phyloP scores from a whole-genome alignment of 139 green algal genomes.

The Chlamydomonas sp. region DNA sequence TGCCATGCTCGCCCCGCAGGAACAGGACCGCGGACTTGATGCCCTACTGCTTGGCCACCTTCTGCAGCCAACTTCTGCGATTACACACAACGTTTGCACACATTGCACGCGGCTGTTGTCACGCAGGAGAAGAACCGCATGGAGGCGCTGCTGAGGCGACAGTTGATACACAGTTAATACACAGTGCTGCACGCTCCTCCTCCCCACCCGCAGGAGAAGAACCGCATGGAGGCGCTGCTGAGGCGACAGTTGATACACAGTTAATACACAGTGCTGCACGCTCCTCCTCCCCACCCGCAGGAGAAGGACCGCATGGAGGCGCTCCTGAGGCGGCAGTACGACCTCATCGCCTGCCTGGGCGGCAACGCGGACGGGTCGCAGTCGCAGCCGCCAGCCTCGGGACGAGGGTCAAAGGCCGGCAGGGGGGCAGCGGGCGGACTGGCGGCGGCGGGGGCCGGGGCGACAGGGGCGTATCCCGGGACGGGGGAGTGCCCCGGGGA shows the following conservation, averaged over 20 bases:
- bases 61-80: too few relatives aligned
- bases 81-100: too few relatives aligned
- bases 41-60: too few relatives aligned
- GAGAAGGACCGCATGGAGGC: slow-evolving; percentile 56
- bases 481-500: too few relatives aligned
- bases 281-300: background rate
- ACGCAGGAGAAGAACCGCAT: slow-evolving; percentile 41
- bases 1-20: too few relatives aligned
- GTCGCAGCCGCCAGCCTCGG: background rate
- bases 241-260: slow-evolving; percentile 14
- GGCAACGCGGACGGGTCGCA: background rate
- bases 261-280: background rate
- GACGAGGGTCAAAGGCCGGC: background rate
- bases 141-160: slow-evolving; percentile 36
- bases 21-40: too few relatives aligned
- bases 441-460: too few relatives aligned
- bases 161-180: slow-evolving; percentile 30
- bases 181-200: background rate
- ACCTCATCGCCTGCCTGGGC: slow-evolving; percentile 55
- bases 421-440: background rate
- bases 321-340: slow-evolving; percentile 52
- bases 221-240: slow-evolving; percentile 42
- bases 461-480: too few relatives aligned
- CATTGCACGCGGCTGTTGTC: background rate
- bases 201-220: slow-evolving; percentile 31